Evolutionary conservation across 2,329 filamentous ascomycete genomes (phyloP), one percentile per base, ranked within the genome.

Genomic region (Cladobotryum protrusum): DNA sequence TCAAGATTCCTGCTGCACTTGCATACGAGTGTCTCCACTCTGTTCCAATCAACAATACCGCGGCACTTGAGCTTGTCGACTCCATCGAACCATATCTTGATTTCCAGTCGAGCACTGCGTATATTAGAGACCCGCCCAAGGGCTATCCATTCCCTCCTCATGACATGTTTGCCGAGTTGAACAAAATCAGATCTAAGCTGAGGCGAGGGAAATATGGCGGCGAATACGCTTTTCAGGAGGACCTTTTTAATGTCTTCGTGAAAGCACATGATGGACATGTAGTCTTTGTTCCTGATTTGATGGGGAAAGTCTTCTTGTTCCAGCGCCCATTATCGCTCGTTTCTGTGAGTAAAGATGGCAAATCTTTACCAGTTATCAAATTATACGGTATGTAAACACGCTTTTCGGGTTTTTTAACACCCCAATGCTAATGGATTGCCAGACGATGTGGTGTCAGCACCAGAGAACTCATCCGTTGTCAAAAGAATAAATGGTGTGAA

Each of bases 221-320:
- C 60, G 78, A 83, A 57, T 79, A 76, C 58, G 72, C 76, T 7
- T 79, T 81, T 55, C 75, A 81, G 56, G 54, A 67, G 7, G 77
- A 78, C 24, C 67, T 87, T 2, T 76, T 71, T 34, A 64, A 79
- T 7, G 69, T 82, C 34, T 58, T 59, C 34, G 71, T 72, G 19
- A 47, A 50, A 5, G 77, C 79, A 3, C 81, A 86, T 56, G 84
- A 88, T 59, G 81, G 82, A 1, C 85, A 88, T 59, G 82, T 85
- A 45, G 66, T 52, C 39, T 47, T 57, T 3, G 54, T 52, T 32
- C 48, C 51, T 24, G 56, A 58, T 49, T 43, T 53, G 19, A 20
- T 58, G 6, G 18, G 43, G 2, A 50, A 35, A 13, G 50, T 49
- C 12, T 55, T 58, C 43, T 44, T 33, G 13, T 58, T 45, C 44